Evolutionary conservation across 2,329 filamentous ascomycete genomes (phyloP).

Genomic region (Colletotrichum plurivorum): DNA sequence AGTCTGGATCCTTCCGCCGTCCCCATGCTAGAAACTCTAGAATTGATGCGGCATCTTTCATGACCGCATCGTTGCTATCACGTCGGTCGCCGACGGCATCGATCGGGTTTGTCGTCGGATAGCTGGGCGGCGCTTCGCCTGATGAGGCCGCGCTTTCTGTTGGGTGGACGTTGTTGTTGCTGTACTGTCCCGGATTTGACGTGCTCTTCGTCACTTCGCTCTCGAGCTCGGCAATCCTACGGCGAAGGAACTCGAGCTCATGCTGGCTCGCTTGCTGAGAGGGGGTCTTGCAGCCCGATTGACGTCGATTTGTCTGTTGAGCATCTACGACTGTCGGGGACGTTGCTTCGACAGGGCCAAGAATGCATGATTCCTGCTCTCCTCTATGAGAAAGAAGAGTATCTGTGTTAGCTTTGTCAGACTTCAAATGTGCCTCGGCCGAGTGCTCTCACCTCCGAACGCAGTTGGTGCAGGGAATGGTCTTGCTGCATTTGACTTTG

Average conservation of each 20-base stretch:
- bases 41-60: slow-evolving; percentile 59
- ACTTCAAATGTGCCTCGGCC: neutral
- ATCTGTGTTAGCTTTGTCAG: neutral
- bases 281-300: neutral
- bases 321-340: slow-evolving; percentile 37
- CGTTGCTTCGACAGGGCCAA: slow-evolving; percentile 14
- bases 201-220: slow-evolving; percentile 9
- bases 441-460: slow-evolving; percentile 34
- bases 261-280: neutral
- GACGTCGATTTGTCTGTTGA: neutral
- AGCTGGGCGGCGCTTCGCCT: neutral
- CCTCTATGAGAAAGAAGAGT: neutral
- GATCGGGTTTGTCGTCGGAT: neutral
- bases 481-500: slow-evolving; percentile 46
- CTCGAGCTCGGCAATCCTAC: slow-evolving; percentile 42
- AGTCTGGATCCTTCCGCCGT: slow-evolving; percentile 56
- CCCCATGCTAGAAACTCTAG: slow-evolving; percentile 65
- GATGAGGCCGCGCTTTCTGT: neutral
- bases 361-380: slow-evolving; percentile 28
- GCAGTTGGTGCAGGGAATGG: slow-evolving; percentile 45
- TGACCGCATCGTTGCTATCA: slow-evolving; percentile 44
- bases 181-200: neutral
- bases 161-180: neutral
- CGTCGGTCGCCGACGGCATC: neutral
- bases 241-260: slow-evolving; percentile 26